Evolutionary conservation across 2,329 filamentous ascomycete genomes (phyloP).

Genomic region (Epichloe coenophiala): DNA sequence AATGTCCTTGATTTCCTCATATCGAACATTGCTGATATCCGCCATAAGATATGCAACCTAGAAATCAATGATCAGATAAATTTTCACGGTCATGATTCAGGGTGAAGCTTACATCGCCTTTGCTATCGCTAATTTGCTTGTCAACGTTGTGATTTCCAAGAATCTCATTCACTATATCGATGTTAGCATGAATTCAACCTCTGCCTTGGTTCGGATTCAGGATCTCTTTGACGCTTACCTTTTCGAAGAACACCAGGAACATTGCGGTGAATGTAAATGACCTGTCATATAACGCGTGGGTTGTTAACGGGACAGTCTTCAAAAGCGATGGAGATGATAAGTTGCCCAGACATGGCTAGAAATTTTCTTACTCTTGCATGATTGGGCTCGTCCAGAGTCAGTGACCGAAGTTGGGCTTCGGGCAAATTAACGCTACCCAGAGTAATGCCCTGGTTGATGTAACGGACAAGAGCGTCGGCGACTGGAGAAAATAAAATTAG

Average conservation of each 20-base stretch:
- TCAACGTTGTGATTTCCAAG: constrained; percentile 93
- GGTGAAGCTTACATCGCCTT: constrained; percentile 55
- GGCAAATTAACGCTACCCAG: constrained; percentile 90
- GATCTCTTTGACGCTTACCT: constrained; percentile 31
- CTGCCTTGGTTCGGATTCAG: background rate
- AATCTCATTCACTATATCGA: constrained; percentile 68
- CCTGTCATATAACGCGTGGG: constrained; percentile 22
- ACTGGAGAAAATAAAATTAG: constrained; percentile 33
- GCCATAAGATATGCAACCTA: constrained; percentile 92
- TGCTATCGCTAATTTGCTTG: constrained; percentile 95
- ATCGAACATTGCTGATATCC: constrained; percentile 79
- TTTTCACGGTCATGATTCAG: background rate
- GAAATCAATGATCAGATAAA: background rate
- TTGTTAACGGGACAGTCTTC: constrained; percentile 7
- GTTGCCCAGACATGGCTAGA: background rate
- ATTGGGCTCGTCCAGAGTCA: constrained; percentile 80
- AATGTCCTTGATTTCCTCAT: constrained; percentile 71
- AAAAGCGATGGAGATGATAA: background rate
- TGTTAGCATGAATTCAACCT: background rate
- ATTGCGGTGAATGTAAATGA: constrained; percentile 96
- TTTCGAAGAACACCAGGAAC: constrained; percentile 86
- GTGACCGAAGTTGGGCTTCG: constrained; percentile 80
- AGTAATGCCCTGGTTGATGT: constrained; percentile 91
- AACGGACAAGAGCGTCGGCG: constrained; percentile 71
- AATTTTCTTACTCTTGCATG: constrained; percentile 56